phyloP scores from a whole-genome alignment of 2,329 filamentous ascomycete species.

The Paraconiothyrium sp. region DNA sequence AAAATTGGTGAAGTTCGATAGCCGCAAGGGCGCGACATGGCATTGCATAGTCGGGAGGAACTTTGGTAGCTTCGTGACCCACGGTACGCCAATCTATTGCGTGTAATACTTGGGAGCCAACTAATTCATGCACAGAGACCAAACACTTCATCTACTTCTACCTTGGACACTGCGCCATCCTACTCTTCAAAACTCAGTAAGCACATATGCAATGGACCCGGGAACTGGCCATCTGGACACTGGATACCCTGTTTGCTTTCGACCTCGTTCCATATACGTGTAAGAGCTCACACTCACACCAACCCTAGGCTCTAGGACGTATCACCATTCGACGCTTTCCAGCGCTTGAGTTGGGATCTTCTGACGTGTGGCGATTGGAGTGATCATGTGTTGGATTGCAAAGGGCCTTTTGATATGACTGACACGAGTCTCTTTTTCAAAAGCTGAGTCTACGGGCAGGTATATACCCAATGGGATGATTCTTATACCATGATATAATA shows the following conservation, averaged over 20 bases:
- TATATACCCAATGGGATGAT: slow-evolving; percentile 19
- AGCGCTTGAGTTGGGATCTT: background rate
- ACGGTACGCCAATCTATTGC: slow-evolving; percentile 69
- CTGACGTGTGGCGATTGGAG: slow-evolving; percentile 6
- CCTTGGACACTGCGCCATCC: slow-evolving; percentile 95
- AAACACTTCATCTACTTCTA: slow-evolving; percentile 99
- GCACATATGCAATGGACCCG: slow-evolving; percentile 19
- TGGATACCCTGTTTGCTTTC: slow-evolving; percentile 12
- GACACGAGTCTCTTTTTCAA: slow-evolving; percentile 38
- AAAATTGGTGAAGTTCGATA: slow-evolving; percentile 77
- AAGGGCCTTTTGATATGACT: slow-evolving; percentile 29
- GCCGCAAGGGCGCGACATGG: slow-evolving; percentile 97
- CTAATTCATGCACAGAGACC: slow-evolving; percentile 72
- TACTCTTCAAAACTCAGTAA: slow-evolving; percentile 98
- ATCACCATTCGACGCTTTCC: background rate
- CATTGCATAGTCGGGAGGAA: slow-evolving; percentile 98
- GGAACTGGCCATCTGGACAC: slow-evolving; percentile 14
- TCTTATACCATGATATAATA: background rate
- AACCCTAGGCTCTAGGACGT: slow-evolving; percentile 15
- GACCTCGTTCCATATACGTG: slow-evolving; percentile 6
- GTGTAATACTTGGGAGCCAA: slow-evolving; percentile 14
- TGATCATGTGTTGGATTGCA: slow-evolving; percentile 16
- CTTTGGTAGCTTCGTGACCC: slow-evolving; percentile 98
- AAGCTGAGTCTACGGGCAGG: slow-evolving; percentile 25
- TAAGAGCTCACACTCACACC: background rate